These are phyloP conservation scores for Floccularia luteovirens DNA, from an alignment of 768 basidiomycete species.

Conservation along the genomic window DNA sequence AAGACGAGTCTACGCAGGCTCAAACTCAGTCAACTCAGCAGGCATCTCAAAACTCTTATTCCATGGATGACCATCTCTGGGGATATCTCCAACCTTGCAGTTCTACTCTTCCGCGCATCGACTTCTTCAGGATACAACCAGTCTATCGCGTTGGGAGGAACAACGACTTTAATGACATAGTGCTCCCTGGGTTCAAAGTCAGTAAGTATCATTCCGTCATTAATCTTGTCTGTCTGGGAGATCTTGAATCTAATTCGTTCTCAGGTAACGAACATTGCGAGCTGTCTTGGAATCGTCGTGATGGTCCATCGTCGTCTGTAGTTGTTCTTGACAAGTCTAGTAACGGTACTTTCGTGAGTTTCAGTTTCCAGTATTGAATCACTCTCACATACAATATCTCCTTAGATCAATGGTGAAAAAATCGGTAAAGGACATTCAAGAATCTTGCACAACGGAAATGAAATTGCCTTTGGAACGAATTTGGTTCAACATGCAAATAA, in stretches of 20 bases:
- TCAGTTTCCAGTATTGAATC: background rate
- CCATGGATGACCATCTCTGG: constrained; percentile 46
- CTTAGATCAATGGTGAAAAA: constrained; percentile 60
- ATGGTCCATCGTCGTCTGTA: constrained; percentile 31
- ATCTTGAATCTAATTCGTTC: constrained; percentile 3
- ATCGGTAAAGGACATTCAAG: constrained; percentile 49
- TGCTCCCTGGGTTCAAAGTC: constrained; percentile 66
- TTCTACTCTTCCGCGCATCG: constrained; percentile 41
- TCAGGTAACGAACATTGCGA: constrained; percentile 53
- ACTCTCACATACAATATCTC: background rate
- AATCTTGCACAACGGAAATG: constrained; percentile 72
- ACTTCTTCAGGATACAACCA: constrained; percentile 48
- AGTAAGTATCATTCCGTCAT: constrained; percentile 40
- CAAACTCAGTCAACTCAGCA: constrained; percentile 40
- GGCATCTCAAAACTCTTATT: constrained; percentile 24
- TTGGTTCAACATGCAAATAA: constrained; percentile 33
- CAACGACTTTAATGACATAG: constrained; percentile 35
- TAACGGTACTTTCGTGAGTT: constrained; percentile 67
- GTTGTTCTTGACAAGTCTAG: constrained; percentile 52
- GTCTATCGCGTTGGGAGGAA: constrained; percentile 51
- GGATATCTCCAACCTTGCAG: constrained; percentile 66
- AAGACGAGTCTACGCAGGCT: constrained; percentile 21
- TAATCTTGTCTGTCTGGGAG: constrained; percentile 1
- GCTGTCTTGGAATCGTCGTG: constrained; percentile 52
- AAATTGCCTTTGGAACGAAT: constrained; percentile 75